Conservation (phyloP, 108 stramenopile genomes). For the Craspedostauros australis region DNA sequence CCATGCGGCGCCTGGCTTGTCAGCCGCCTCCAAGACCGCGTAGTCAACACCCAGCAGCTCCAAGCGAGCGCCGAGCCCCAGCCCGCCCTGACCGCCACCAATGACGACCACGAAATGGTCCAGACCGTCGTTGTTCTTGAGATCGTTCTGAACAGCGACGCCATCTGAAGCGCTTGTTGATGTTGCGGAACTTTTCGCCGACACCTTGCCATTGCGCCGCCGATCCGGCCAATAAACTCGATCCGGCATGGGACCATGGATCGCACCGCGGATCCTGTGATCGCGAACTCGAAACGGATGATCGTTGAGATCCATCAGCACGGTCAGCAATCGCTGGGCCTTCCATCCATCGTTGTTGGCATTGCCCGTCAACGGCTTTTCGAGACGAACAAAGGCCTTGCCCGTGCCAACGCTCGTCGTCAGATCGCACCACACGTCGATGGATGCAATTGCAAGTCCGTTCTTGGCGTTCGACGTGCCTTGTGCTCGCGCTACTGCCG, state of each 20-base stretch:
- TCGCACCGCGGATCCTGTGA: constrained; percentile 1
- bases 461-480: not conserved
- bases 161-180: too few species aligned
- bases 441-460: not conserved
- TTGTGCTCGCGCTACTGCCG: too few species aligned
- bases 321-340: constrained; percentile 5
- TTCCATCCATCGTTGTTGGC: too few species aligned
- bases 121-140: too few species aligned
- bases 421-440: constrained; percentile 3
- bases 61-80: constrained; percentile 15
- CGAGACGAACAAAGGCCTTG: constrained; percentile 3
- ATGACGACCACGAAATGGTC: constrained; percentile 10
- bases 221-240: constrained; percentile 5
- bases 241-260: not conserved
- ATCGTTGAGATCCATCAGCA: constrained; percentile 8
- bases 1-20: constrained; percentile 8
- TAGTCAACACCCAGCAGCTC: constrained; percentile 7
- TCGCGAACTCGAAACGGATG: constrained; percentile 1
- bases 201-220: not conserved
- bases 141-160: too few species aligned
- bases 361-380: too few species aligned
- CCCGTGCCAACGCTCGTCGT: constrained; percentile 2
- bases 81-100: constrained; percentile 17
- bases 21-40: constrained; percentile 10
- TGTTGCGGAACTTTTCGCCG: not conserved